Base-by-base conservation (phyloP, 2,329 filamentous ascomycete species). In the Thielaviopsis ethacetica region DNA sequence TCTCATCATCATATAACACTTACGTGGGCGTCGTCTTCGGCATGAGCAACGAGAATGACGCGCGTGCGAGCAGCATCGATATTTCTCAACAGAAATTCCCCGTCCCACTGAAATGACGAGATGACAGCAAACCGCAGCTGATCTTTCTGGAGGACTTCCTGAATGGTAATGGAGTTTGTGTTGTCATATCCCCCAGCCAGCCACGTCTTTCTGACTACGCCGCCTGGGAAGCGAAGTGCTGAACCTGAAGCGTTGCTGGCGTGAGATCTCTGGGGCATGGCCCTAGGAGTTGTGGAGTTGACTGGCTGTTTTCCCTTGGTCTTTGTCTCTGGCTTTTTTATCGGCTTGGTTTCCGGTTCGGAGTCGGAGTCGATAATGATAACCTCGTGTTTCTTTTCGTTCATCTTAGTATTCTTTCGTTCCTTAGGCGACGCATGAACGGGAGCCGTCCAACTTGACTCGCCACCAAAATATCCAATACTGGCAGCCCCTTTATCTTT, bases 101-200 rank as follows among this genome's bases (percentile, higher is more conserved):
- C 79, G 63, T 97, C 85, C 83, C 88, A 93, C 67, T 91, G 82
- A 65, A 86, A 97, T 0, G 91, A 88, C 64, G 90, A 95, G 5
- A 97, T 72, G 0, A 97, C 79, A 0, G 88, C 91, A 47, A 89
- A 79, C 56, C 86, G 75, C 9, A 97, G 74, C 13, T 83, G 77
- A 1, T 80, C 71, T 62, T 81, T 84, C 68, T 95, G 86, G 1
- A 96, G 71, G 0, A 96, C 80, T 68, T 96, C 90, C 65, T 95
- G 88, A 49, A 97, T 83, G 62, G 83, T 93, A 67, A 97, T 88
- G 62, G 95, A 88, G 62, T 90, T 79, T 4, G 73, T 74, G 0
- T 69, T 74, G 41, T 86, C 76, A 1, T 77, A 73, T 63, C 79
- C 81, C 2, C 84, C 83, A 41, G 74, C 74, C 0, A 81, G 82